Conservation (phyloP, 176 grass and related monocot species). For the Coix lacrymajobi region DNA sequence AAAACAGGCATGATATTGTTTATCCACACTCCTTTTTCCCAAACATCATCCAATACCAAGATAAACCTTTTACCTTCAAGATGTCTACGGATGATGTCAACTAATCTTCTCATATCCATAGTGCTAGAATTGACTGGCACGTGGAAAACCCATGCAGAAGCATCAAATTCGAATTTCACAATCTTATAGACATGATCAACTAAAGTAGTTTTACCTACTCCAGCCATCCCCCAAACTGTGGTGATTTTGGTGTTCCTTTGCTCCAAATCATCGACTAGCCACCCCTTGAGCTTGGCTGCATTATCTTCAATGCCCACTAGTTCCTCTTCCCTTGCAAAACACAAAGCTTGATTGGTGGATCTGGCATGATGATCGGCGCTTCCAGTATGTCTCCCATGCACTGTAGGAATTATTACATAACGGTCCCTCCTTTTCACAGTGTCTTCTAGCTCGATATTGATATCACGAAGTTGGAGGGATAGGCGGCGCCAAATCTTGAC, state of each 20-base stretch:
- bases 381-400: not conserved
- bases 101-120: not conserved
- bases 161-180: not conserved
- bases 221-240: slow-evolving; percentile 12
- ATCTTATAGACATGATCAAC: not conserved
- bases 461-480: not conserved
- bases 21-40: not conserved
- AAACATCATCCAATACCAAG: not conserved
- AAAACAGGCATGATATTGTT: not conserved
- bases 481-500: not conserved
- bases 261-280: not conserved
- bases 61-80: not conserved
- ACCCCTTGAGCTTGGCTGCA: not conserved
- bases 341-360: not conserved
- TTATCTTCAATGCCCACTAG: not conserved
- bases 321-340: not conserved
- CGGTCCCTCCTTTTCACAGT: not conserved
- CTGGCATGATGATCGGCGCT: too few relatives aligned
- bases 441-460: not conserved
- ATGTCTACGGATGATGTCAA: not conserved
- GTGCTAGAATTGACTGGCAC: not conserved
- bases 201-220: not conserved
- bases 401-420: not conserved
- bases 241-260: not conserved
- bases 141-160: not conserved